Evolutionary conservation across 805 yeast genomes (phyloP), one percentile per base, ranked within the genome.

Genomic region (Candida adriatica): DNA sequence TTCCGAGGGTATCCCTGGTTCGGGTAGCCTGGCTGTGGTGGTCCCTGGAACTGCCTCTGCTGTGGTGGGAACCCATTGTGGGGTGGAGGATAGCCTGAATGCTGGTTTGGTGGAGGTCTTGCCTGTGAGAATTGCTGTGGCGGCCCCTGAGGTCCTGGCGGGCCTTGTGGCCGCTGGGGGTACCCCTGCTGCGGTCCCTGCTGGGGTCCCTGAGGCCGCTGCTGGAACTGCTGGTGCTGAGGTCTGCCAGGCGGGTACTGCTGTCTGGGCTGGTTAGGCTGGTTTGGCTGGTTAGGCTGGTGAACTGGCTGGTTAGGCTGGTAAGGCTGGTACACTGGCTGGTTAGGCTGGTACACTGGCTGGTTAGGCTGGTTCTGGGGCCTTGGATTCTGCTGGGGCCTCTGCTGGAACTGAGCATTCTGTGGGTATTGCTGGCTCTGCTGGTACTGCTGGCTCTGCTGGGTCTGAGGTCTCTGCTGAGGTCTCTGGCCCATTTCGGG

Each of bases 171-270:
- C 8, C 11, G 22, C 8, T 28, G 34, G 19, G 37, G 41, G 9
- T 26, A 25, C 16, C 29, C 18, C 37, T 27, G 36, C 17, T 33
- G 33, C 16, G 31, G 38, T 25, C 29, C 34, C n/a, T 28, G 24
- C 10, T 28, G 23, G 16, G 16, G 13, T 9, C 7, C 16, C 14
- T 8, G 25, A 8, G 10, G 14, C 14, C 13, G 9, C 13, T 23
- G 25, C 13, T 24, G 38, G 16, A 18, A 24, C 31, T 35, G 39
- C 13, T 21, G 29, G 18, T 32, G 22, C n/a, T 10, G 30, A 13
- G n/a, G 10, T 16, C n/a, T n/a, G n/a, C n/a, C n/a, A n/a, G n/a
- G n/a, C n/a, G n/a, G n/a, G n/a, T n/a, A n/a, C n/a, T n/a, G n/a
- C n/a, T n/a, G n/a, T n/a, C n/a, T n/a, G n/a, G n/a, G n/a, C n/a